Evolutionary conservation across 768 basidiomycete genomes (phyloP).

Genomic region (Leucocoprinus leucothites): DNA sequence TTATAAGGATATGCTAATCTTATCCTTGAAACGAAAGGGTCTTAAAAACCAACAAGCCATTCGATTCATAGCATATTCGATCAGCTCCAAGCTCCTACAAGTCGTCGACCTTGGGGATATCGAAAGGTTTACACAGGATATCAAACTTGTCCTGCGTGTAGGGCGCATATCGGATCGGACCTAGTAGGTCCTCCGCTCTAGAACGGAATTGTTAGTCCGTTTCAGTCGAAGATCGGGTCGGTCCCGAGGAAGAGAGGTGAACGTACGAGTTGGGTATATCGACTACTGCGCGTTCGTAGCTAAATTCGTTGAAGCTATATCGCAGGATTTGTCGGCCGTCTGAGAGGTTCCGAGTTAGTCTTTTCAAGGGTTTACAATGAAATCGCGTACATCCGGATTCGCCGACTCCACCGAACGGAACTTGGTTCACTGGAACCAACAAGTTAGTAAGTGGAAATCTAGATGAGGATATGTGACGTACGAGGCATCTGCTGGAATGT

Average conservation of each 20-base stretch:
- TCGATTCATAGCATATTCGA: too few relatives aligned
- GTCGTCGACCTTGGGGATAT: constrained; percentile 5
- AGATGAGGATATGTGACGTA: constrained; percentile 22
- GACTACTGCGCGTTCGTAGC: constrained; percentile 43
- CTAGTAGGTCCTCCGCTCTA: constrained; percentile 37
- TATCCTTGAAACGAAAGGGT: too few relatives aligned
- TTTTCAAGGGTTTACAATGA: neutral
- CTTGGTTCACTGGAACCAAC: constrained; percentile 20
- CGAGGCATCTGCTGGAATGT: constrained; percentile 50
- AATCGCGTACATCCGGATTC: constrained; percentile 58
- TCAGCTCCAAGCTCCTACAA: neutral
- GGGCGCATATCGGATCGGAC: constrained; percentile 48
- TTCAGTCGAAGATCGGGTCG: neutral
- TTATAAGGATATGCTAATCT: too few relatives aligned
- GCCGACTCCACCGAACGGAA: constrained; percentile 41
- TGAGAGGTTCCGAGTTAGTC: constrained; percentile 17
- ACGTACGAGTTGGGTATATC: constrained; percentile 39
- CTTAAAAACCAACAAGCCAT: too few relatives aligned
- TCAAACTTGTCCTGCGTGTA: constrained; percentile 38
- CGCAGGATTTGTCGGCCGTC: constrained; percentile 55
- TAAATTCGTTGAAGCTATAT: constrained; percentile 54
- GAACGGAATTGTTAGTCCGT: neutral
- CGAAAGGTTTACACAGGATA: constrained; percentile 20
- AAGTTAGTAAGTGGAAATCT: neutral
- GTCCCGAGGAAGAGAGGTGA: neutral